Conservation (phyloP, 495 filamentous ascomycete species). For the Daldinia grandis region DNA sequence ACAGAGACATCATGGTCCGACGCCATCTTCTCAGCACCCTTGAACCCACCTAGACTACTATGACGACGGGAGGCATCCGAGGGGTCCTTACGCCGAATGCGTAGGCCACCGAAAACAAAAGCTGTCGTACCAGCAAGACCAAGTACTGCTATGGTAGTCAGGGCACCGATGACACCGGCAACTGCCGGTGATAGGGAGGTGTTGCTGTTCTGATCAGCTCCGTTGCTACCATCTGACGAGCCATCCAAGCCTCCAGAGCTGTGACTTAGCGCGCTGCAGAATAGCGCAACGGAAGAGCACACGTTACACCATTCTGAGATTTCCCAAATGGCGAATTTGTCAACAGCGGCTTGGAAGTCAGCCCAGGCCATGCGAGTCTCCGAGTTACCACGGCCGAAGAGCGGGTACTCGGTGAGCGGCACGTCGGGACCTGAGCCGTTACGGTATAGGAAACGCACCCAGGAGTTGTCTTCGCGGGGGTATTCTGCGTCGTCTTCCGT, state of each 20-base stretch:
- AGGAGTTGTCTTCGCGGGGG: constrained; percentile 42
- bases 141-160: constrained; percentile 40
- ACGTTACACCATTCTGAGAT: constrained; percentile 45
- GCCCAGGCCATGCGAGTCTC: constrained; percentile 38
- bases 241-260: constrained; percentile 1
- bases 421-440: constrained; percentile 41
- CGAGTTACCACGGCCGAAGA: constrained; percentile 46
- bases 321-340: constrained; percentile 36
- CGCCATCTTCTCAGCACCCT: constrained; percentile 50
- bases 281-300: constrained; percentile 42
- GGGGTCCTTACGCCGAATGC: constrained; percentile 34
- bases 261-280: constrained; percentile 39
- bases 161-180: constrained; percentile 52
- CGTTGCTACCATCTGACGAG: background rate
- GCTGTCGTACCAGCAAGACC: constrained; percentile 32
- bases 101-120: constrained; percentile 44
- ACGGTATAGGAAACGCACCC: constrained; percentile 54
- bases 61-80: constrained; percentile 13
- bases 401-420: constrained; percentile 40
- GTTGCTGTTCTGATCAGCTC: background rate
- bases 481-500: constrained; percentile 36
- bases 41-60: constrained; percentile 48
- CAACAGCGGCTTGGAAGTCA: constrained; percentile 41
- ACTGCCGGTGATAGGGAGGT: constrained; percentile 41
- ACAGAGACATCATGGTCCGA: constrained; percentile 50